A percentile compares a stretch with the other conserved stretches of the same genome.
Evolutionary conservation across 2,329 filamentous ascomycete genomes (phyloP).

Genomic region (Paecilomyces niveus): DNA sequence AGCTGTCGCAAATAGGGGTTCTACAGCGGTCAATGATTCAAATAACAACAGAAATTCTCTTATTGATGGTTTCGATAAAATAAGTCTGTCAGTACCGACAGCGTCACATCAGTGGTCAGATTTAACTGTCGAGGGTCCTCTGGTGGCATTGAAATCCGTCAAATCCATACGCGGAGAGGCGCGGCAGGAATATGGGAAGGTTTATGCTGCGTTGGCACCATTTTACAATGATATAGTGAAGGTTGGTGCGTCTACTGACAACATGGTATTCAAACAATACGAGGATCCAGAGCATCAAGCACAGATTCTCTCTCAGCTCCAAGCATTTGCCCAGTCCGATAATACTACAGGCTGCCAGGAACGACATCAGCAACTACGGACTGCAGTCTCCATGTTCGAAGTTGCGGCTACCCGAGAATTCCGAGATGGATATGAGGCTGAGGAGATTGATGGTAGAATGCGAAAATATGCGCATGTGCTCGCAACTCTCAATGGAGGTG

Average conservation of each 20-base stretch:
- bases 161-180: slow-evolving; percentile 78
- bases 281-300: slow-evolving; percentile 85
- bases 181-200: slow-evolving; percentile 80
- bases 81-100: slow-evolving; percentile 48
- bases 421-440: slow-evolving; percentile 80
- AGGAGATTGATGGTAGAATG: slow-evolving; percentile 86
- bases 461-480: slow-evolving; percentile 81
- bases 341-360: slow-evolving; percentile 65
- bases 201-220: slow-evolving; percentile 81
- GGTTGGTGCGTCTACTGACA: slow-evolving; percentile 65
- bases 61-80: slow-evolving; percentile 72
- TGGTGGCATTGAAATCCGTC: slow-evolving; percentile 63
- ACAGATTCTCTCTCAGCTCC: slow-evolving; percentile 75
- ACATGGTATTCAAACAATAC: slow-evolving; percentile 78
- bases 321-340: slow-evolving; percentile 72
- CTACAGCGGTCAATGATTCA: slow-evolving; percentile 5
- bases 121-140: slow-evolving; percentile 56
- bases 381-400: slow-evolving; percentile 78
- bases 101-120: slow-evolving; percentile 18
- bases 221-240: slow-evolving; percentile 78
- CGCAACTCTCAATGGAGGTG: slow-evolving; percentile 71
- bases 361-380: slow-evolving; percentile 64
- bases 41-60: slow-evolving; percentile 25
- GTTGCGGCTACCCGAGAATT: slow-evolving; percentile 87
- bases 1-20: not conserved